Percentiles rank a stretch among this genome's conserved stretches.
Evolutionary conservation across 2,329 filamentous ascomycete genomes (phyloP).

Genomic region (Macrophomina phaseolina): DNA sequence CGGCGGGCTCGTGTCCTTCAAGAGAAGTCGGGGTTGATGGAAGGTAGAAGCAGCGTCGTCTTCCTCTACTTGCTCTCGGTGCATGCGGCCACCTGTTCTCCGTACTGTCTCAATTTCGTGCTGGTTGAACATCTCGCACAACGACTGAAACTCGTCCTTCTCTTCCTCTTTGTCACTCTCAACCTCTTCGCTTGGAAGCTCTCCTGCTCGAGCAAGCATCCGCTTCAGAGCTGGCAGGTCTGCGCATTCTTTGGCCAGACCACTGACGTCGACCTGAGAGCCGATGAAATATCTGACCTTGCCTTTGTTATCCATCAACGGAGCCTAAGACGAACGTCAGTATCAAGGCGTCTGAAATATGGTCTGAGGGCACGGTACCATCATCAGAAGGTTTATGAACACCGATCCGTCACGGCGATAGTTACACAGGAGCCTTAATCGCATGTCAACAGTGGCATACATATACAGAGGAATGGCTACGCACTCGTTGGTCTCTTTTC

Average conservation of each 20-base stretch:
- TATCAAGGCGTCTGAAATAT: too few relatives aligned
- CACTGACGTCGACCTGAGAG: conserved; percentile 74
- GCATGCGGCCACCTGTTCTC: conserved; percentile 68
- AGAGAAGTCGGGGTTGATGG: conserved; percentile 53
- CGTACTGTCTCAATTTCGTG: conserved; percentile 70
- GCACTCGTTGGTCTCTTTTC: conserved; percentile 62
- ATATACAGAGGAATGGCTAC: too few relatives aligned
- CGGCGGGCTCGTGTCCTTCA: conserved; percentile 52
- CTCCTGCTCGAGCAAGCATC: conserved; percentile 49
- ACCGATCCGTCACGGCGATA: conserved; percentile 78
- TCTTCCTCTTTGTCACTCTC: conserved; percentile 34
- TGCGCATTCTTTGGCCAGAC: conserved; percentile 68
- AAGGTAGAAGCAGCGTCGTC: conserved; percentile 33
- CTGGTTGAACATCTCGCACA: conserved; percentile 73
- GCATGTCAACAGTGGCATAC: too few relatives aligned
- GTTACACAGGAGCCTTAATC: conserved; percentile 75
- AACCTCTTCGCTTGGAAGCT: conserved; percentile 5
- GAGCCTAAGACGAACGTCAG: conserved; percentile 49
- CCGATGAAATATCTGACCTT: conserved; percentile 72
- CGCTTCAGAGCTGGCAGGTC: conserved; percentile 67
- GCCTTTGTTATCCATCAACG: conserved; percentile 71
- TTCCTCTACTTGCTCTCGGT: conserved; percentile 52
- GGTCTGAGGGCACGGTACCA: conserved; percentile 33
- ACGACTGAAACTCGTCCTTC: conserved; percentile 69
- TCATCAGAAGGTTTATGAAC: conserved; percentile 78